Percentiles rank a stretch among this genome's conserved stretches.
Evolutionary conservation across 2,329 filamentous ascomycete genomes (phyloP).

Genomic region (Exserohilum rostratum): DNA sequence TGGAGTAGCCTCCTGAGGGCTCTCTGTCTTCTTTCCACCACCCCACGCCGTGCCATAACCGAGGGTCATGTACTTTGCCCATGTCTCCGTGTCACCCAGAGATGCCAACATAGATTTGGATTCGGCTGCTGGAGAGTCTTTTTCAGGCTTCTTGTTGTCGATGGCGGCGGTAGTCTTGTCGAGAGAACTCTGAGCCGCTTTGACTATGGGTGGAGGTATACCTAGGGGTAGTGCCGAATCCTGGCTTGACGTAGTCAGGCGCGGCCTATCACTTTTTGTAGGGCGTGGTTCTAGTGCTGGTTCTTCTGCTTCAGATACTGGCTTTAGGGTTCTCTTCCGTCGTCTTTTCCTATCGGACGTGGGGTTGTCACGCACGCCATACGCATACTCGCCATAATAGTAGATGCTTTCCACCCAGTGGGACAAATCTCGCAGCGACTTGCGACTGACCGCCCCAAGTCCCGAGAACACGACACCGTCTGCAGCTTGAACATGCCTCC

Average conservation of each 20-base stretch:
- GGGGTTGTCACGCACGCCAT: slow-evolving; percentile 82
- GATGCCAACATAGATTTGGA: slow-evolving; percentile 43
- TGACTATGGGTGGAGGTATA: slow-evolving; percentile 56
- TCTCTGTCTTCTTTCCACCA: slow-evolving; percentile 24
- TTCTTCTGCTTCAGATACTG: slow-evolving; percentile 8
- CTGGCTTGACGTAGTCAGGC: slow-evolving; percentile 6
- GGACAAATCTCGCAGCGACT: slow-evolving; percentile 73
- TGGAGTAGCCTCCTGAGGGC: not conserved
- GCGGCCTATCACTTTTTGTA: slow-evolving; percentile 7
- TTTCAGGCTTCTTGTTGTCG: slow-evolving; percentile 23
- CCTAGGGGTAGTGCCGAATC: slow-evolving; percentile 35
- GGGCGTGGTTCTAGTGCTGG: slow-evolving; percentile 5
- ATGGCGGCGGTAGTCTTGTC: slow-evolving; percentile 51
- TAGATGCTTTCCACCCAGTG: slow-evolving; percentile 91
- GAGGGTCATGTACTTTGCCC: slow-evolving; percentile 59
- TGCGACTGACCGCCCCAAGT: slow-evolving; percentile 71
- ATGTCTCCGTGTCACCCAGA: slow-evolving; percentile 54
- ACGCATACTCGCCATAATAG: slow-evolving; percentile 80
- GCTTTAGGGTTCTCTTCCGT: slow-evolving; percentile 47
- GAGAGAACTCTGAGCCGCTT: slow-evolving; percentile 52
- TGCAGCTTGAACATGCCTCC: slow-evolving; percentile 68
- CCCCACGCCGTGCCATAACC: slow-evolving; percentile 53
- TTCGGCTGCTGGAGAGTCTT: slow-evolving; percentile 21
- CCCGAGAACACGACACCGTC: slow-evolving; percentile 91
- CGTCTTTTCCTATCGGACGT: slow-evolving; percentile 65